Percentiles rank a stretch among this genome's conserved stretches.
Evolutionary conservation across 768 basidiomycete genomes (phyloP).

Genomic region (Trametes sanguinea): DNA sequence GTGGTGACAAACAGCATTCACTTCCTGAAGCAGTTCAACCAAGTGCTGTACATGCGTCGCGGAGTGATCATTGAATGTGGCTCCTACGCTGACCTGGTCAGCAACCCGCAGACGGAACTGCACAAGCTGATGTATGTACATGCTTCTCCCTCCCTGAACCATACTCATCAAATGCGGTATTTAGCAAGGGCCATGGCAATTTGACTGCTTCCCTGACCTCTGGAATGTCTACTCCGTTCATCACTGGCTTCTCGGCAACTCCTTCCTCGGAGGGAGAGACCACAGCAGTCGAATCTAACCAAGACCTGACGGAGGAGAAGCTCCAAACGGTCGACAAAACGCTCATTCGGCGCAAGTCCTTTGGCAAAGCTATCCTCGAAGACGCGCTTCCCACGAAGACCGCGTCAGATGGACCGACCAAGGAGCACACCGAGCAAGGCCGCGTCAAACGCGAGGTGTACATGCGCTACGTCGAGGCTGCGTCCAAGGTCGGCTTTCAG

Average conservation of each 20-base stretch:
- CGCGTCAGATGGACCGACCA: constrained; percentile 50
- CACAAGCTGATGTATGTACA: constrained; percentile 70
- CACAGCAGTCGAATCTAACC: constrained; percentile 24
- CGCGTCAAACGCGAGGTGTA: constrained; percentile 81
- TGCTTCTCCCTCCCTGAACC: neutral
- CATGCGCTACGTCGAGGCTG: constrained; percentile 72
- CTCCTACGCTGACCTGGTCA: constrained; percentile 59
- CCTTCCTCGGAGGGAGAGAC: constrained; percentile 30
- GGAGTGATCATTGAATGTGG: constrained; percentile 83
- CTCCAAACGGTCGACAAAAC: constrained; percentile 53
- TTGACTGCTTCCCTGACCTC: constrained; percentile 21
- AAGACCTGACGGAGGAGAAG: constrained; percentile 31
- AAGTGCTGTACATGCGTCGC: constrained; percentile 71
- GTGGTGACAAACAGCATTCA: constrained; percentile 87
- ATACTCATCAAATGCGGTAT: neutral
- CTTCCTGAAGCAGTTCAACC: constrained; percentile 78
- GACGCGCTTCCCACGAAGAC: constrained; percentile 42
- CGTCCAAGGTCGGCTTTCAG: constrained; percentile 75
- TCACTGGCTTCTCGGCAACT: constrained; percentile 30
- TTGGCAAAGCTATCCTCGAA: constrained; percentile 55
- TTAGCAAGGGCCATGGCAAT: constrained; percentile 33
- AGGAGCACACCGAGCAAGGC: constrained; percentile 80
- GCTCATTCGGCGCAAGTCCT: constrained; percentile 56
- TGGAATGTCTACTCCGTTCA: constrained; percentile 35
- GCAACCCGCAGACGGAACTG: constrained; percentile 63